These are phyloP conservation scores for Scytalidium lignicola DNA, from an alignment of 2,329 filamentous ascomycete genomes.

Conservation along the genomic window DNA sequence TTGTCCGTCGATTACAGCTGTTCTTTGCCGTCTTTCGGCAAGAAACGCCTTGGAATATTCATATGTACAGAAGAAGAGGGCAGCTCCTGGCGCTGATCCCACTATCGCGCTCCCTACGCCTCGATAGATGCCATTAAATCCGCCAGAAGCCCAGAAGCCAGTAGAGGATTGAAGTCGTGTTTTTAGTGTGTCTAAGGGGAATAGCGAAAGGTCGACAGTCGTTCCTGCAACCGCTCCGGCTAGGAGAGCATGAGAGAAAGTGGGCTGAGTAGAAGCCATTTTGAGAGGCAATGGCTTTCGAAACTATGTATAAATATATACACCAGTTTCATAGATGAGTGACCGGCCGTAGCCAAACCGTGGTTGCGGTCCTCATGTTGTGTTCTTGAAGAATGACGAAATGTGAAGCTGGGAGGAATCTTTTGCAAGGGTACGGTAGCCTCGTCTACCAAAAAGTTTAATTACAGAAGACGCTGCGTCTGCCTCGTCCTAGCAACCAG, in stretches of 20 bases:
- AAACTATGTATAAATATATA: no score
- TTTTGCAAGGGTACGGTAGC: conserved; percentile 6
- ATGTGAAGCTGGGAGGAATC: neutral
- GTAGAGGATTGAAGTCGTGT: conserved; percentile 84
- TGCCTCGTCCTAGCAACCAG: no score
- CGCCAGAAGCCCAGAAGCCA: conserved; percentile 76
- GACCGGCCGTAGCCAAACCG: conserved; percentile 18
- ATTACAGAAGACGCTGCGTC: neutral
- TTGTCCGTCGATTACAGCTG: conserved; percentile 16
- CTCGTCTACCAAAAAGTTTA: conserved; percentile 5
- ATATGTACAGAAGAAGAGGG: conserved; percentile 96
- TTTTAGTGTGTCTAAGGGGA: conserved; percentile 97
- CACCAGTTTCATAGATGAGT: neutral
- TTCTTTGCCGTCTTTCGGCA: conserved; percentile 22
- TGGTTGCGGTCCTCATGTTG: conserved; percentile 12
- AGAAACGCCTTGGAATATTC: conserved; percentile 64
- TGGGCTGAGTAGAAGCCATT: conserved; percentile 27
- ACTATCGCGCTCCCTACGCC: conserved; percentile 86
- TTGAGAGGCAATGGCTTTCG: neutral
- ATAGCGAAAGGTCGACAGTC: conserved; percentile 93
- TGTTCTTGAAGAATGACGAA: neutral
- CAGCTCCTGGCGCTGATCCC: conserved; percentile 87
- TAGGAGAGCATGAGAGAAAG: conserved; percentile 59
- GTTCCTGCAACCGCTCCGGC: conserved; percentile 90
- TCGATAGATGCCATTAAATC: conserved; percentile 87